phyloP scores from a whole-genome alignment of 2,329 filamentous ascomycete species.

The Sclerotinia glacialis region DNA sequence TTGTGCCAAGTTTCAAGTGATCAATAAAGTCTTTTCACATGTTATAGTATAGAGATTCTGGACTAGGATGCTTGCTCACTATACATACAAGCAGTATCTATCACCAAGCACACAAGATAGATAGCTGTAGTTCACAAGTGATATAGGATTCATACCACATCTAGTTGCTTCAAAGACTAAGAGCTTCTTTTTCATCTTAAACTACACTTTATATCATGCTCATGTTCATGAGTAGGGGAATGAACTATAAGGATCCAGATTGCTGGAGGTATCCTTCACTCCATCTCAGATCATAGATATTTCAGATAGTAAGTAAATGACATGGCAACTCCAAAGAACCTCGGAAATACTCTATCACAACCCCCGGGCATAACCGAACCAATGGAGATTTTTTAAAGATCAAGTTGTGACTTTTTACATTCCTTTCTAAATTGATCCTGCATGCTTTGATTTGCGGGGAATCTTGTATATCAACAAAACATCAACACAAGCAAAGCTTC shows the following conservation, averaged over 20 bases:
- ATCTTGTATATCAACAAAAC: slow-evolving; percentile 22
- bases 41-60: neutral
- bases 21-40: too few relatives aligned
- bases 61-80: neutral
- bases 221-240: neutral
- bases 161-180: neutral
- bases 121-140: neutral
- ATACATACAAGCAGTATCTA: neutral
- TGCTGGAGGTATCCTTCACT: neutral
- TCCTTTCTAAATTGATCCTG: slow-evolving; percentile 3
- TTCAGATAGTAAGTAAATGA: neutral
- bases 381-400: neutral
- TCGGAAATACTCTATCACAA: neutral
- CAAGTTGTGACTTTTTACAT: slow-evolving; percentile 13
- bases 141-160: neutral
- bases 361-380: neutral
- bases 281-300: neutral
- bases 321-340: neutral
- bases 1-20: neutral
- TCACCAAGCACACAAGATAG: neutral
- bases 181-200: neutral
- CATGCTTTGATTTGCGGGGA: slow-evolving; percentile 13
- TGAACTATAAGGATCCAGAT: neutral
- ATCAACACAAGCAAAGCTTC: slow-evolving; percentile 18
- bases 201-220: neutral